Evolutionary conservation across 2,329 filamentous ascomycete species (phyloP), one percentile per base, ranked within the genome.

Genomic region (Colletotrichum limetticola): DNA sequence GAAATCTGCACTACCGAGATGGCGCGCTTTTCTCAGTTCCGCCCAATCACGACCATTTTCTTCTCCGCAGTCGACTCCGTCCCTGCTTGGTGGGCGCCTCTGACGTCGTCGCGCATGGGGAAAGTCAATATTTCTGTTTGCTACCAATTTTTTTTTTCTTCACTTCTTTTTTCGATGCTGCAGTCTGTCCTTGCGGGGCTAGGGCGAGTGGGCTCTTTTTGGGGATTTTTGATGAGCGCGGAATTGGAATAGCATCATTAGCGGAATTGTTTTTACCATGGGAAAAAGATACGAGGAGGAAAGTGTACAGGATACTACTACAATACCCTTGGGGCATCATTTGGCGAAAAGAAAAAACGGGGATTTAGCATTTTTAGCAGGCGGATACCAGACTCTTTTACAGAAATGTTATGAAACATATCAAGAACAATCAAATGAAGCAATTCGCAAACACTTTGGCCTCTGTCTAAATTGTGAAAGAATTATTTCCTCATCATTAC

Each of bases 71-170:
- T 24, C 24, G 4, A 11, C 14, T 46, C 8, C 16, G 42, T n/a
- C 42, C 42, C 42, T 46, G 42, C 19, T 46, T 46, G 37, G 12
- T 28, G 14, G 22, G 37, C 30, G 65, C 65, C 65, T 57, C 69
- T 72, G 69, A 72, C 69, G 69, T 72, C 69, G 65, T 52, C 28
- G 35, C 58, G 69, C 69, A 72, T 68, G 64, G 57, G 64, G 35
- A 14, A 37, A 42, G 14, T 16, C 68, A 35, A 49, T 62, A 37
- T 53, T 52, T 58, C 52, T 58, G 22, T 22, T 16, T 46, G 7
- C 2, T 12, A 4, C 5, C 26, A 14, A 26, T 26, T 26, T 5
- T 4, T 24, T n/a, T 64, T 49, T 16, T 19, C 12, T 61, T 42
- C 16, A 16, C 22, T 19, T 58, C 26, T 22, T 24, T 7, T 2